Base-by-base conservation (phyloP, 2,329 filamentous ascomycete genomes). In the Neofusicoccum laricinum region DNA sequence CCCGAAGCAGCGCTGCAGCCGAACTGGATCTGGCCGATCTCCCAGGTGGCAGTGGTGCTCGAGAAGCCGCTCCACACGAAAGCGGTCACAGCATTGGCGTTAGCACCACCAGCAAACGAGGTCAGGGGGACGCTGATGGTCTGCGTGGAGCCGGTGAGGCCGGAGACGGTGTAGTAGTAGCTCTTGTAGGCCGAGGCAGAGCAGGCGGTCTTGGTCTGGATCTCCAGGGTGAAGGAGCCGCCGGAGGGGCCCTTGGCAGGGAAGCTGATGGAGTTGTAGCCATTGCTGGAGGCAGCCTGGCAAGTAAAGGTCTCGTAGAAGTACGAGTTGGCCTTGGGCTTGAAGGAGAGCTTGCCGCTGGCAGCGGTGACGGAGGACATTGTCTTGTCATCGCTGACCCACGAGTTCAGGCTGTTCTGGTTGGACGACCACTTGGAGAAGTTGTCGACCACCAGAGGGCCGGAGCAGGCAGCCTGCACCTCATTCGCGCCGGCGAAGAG, bases 241-340 rank as follows among this genome's bases (percentile, higher is more conserved):
- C 76, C 76, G 8, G 77, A 68, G 11, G 81, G 78, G 3, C 80
- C 79, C 71, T 83, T 79, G 66, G 84, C 68, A 30, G 75, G 76
- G 71, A 85, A 84, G 32, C 78, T 78, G 50, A 85, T 67, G 2
- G 78, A 79, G 67, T 75, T 79, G 71, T 85, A 85, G 65, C 78
- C 78, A 55, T 81, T 77, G 53, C 73, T 77, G 15, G 73, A 72
- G 17, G 82, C 78, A 43, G 77, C 73, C 68, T 81, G 77, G 73
- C 84, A 86, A 0, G 73, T 68, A 62, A 86, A 80, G 1, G 79
- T 81, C 70, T 84, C 83, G 69, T 85, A 85, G 67, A 84, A 85
- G 74, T 86, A 86, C 12, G 82, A 81, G 30, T 68, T 69, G 15
- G 76, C 69, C 66, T 79, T 81, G 36, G 82, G 81, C n/a, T 78